These are phyloP conservation scores for Neonothopanus nambi DNA, from an alignment of 1,284 basidiomycete genomes.

Conservation along the genomic window DNA sequence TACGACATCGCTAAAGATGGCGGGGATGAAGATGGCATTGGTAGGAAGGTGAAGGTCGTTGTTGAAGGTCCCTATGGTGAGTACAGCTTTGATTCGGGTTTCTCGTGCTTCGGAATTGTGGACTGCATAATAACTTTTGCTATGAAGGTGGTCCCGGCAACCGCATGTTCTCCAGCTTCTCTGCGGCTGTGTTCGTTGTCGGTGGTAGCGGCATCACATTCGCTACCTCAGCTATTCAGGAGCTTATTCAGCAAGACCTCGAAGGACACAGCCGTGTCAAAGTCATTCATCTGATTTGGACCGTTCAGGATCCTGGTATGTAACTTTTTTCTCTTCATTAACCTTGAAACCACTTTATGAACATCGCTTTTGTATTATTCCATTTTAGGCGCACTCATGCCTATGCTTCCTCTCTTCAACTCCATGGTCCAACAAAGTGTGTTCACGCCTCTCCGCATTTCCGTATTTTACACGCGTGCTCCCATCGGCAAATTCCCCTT, in stretches of 20 bases:
- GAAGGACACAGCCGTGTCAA: slow-evolving; percentile 53
- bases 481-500: slow-evolving; percentile 35
- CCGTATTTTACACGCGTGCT: slow-evolving; percentile 66
- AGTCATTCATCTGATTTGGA: slow-evolving; percentile 69
- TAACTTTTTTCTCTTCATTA: background rate
- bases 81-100: slow-evolving; percentile 23
- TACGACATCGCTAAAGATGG: slow-evolving; percentile 53
- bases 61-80: slow-evolving; percentile 82
- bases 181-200: slow-evolving; percentile 64
- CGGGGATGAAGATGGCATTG: slow-evolving; percentile 40
- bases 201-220: slow-evolving; percentile 79
- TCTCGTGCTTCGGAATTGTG: background rate
- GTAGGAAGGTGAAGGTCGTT: slow-evolving; percentile 51
- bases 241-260: slow-evolving; percentile 59
- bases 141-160: slow-evolving; percentile 59
- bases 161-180: slow-evolving; percentile 61
- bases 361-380: background rate
- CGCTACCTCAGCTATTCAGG: slow-evolving; percentile 61
- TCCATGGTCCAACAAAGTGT: slow-evolving; percentile 49
- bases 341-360: background rate
- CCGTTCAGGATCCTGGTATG: slow-evolving; percentile 57
- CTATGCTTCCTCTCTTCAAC: slow-evolving; percentile 55
- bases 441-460: slow-evolving; percentile 50
- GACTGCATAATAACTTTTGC: background rate
- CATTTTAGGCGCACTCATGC: slow-evolving; percentile 45